Conservation (phyloP, 352 stramenopile genomes). For the Pilasporangium apinafurcum region DNA sequence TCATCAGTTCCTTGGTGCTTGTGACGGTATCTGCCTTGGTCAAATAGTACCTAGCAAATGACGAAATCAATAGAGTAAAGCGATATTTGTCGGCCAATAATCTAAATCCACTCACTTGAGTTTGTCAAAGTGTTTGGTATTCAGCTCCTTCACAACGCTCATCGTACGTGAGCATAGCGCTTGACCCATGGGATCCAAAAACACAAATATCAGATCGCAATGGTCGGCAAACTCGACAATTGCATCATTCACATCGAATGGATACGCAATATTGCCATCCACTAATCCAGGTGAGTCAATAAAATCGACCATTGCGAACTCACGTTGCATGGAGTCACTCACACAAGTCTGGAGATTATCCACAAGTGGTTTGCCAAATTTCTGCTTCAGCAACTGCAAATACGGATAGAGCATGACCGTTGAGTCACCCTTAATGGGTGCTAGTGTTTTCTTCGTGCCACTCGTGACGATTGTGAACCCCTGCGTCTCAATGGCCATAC, state of each 20-base stretch:
- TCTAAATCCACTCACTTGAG: constrained; percentile 14
- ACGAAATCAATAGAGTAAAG: neutral
- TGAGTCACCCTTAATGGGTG: constrained; percentile 58
- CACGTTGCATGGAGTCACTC: constrained; percentile 38
- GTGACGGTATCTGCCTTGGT: constrained; percentile 61
- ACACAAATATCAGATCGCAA: constrained; percentile 64
- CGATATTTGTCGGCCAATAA: neutral
- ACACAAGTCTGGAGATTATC: constrained; percentile 59
- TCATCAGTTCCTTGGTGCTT: constrained; percentile 59
- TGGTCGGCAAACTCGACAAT: constrained; percentile 45
- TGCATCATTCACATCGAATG: constrained; percentile 59
- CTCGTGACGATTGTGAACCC: constrained; percentile 64
- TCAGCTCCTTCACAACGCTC: constrained; percentile 56
- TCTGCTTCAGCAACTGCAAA: constrained; percentile 35
- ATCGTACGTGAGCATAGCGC: constrained; percentile 65
- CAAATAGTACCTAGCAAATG: constrained; percentile 30
- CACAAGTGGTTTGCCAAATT: constrained; percentile 52
- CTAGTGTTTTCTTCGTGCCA: constrained; percentile 42
- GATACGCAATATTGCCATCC: constrained; percentile 61
- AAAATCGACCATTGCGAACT: constrained; percentile 61
- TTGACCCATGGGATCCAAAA: constrained; percentile 59
- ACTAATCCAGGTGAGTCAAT: constrained; percentile 69
- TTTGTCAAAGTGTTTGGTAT: constrained; percentile 43
- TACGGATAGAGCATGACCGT: constrained; percentile 56
- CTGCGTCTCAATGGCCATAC: constrained; percentile 60